Conservation (phyloP, 257 asterid genomes). For the Solanum sitiens region DNA sequence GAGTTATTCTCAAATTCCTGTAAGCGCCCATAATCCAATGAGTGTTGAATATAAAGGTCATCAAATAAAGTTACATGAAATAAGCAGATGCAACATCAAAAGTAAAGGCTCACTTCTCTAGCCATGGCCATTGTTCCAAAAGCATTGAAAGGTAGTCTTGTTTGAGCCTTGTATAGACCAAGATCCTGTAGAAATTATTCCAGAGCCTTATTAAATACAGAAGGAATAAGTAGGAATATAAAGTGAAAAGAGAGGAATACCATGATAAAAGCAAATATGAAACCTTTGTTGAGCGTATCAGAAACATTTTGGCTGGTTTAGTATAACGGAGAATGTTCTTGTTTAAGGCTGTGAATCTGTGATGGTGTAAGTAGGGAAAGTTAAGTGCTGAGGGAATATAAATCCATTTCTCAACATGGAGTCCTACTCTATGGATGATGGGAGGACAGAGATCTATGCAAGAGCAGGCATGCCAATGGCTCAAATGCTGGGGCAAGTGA, state of each 20-base stretch:
- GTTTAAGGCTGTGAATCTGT: neutral
- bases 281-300: neutral
- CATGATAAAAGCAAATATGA: neutral
- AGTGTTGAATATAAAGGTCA: neutral
- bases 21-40: neutral
- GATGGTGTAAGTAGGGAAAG: neutral
- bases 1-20: constrained; percentile 97
- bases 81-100: neutral
- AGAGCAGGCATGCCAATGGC: neutral
- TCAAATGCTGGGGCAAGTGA: neutral
- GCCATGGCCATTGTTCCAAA: constrained; percentile 99
- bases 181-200: constrained; percentile 44
- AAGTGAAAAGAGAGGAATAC: neutral
- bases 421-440: neutral
- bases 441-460: neutral
- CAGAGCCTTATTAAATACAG: neutral
- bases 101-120: constrained; percentile 53
- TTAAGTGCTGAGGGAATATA: neutral
- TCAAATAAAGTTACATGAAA: neutral
- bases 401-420: neutral
- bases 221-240: neutral
- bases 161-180: constrained; percentile 98
- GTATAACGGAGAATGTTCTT: neutral
- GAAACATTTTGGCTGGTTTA: neutral
- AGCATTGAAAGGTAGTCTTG: constrained; percentile 92